phyloP scores from a whole-genome alignment of 2,329 filamentous ascomycete species.

The Xylariaceae sp. region DNA sequence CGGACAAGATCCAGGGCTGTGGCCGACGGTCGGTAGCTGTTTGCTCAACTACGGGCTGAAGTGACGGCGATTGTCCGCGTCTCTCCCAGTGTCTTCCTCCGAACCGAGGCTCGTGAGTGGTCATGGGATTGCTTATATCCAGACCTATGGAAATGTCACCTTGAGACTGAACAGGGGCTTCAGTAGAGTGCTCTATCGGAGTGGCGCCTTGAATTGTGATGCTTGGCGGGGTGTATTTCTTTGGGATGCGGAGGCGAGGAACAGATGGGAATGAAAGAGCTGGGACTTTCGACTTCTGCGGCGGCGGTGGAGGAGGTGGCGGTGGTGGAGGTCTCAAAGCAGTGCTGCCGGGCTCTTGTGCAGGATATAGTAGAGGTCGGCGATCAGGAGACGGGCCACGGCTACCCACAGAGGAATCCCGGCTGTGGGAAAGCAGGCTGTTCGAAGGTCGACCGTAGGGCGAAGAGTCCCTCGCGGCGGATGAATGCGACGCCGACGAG shows the following conservation, averaged over 20 bases:
- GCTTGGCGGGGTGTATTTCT: constrained; percentile 38
- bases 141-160: constrained; percentile 20
- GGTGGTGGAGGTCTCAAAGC: constrained; percentile 1
- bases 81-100: constrained; percentile 18
- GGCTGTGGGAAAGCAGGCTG: constrained; percentile 8
- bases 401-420: constrained; percentile 13
- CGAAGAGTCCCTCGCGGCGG: constrained; percentile 2
- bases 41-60: constrained; percentile 13
- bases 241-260: constrained; percentile 37
- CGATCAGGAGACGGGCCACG: constrained; percentile 17
- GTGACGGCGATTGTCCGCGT: constrained; percentile 10
- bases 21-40: constrained; percentile 9
- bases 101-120: constrained; percentile 23
- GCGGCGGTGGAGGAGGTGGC: constrained; percentile 9
- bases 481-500: constrained; percentile 13
- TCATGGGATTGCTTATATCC: constrained; percentile 30
- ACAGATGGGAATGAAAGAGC: constrained; percentile 37
- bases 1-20: constrained; percentile 9
- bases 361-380: constrained; percentile 8
- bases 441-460: constrained; percentile 10
- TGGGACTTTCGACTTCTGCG: constrained; percentile 28
- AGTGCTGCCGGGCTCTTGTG: neutral
- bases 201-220: constrained; percentile 31
- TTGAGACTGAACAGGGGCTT: constrained; percentile 6
- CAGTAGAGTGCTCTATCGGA: constrained; percentile 18